Evolutionary conservation across 2,329 filamentous ascomycete species (phyloP), one percentile per base, ranked within the genome.

Genomic region (Cercospora janseana): DNA sequence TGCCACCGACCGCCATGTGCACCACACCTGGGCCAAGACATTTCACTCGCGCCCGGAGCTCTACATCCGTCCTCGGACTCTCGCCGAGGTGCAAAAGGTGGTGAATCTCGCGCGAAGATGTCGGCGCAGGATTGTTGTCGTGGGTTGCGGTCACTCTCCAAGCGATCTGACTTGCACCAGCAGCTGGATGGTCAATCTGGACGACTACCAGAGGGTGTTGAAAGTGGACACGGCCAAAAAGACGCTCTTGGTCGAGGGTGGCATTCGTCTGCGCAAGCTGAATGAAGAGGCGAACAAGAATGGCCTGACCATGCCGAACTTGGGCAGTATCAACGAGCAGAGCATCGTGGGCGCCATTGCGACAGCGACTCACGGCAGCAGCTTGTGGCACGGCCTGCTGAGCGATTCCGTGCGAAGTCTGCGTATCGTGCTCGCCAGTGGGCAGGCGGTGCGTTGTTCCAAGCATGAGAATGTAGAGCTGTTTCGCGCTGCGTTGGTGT

Each of bases 281-380:
- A 86, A 89, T 56, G 77, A 80, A 34, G 81, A 83, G 63, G 81
- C 96, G 24, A 88, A 88, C 59, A 77, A 79, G 47, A 72, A 84
- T 61, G 89, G 88, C 1, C 77, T 95, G 56, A 89, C 90, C 2
- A 85, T 98, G 80, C 87, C 88, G 21, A 96, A 94, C 67, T 75
- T 97, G 37, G 93, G 93, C 27, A 95, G 89, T 68, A 98, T 98
- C 70, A 90, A 96, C 68, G 82, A 89, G 62, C 93, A 98, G 75
- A 93, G 87, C 51, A 85, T 97, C 55, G 90, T 88, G 1, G 93
- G 93, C 21, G 91, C 90, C 10, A 94, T 97, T 54, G 85, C 87
- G 15, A 98, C 93, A 0, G 91, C 87, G 12, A 97, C 93, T 0
- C 93, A 98, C 68, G 93, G 93, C 34, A 94, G 88, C 63, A 93